These are phyloP conservation scores for Letharia lupina DNA, from an alignment of 495 filamentous ascomycete species.

Conservation along the genomic window DNA sequence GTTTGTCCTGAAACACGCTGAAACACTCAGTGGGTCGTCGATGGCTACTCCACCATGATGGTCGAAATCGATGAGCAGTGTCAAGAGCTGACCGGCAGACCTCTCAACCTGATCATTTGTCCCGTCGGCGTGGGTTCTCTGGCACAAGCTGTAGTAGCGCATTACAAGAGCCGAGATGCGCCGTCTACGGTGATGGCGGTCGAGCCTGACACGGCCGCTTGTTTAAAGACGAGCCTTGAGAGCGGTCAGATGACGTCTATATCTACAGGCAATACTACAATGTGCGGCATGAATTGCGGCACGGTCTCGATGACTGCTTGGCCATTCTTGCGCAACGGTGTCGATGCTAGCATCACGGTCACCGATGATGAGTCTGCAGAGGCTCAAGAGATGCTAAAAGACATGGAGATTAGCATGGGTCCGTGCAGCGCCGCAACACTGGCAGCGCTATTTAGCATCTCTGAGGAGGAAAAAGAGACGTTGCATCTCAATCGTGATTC, in stretches of 20 bases:
- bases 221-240: constrained; percentile 44
- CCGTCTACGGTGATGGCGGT: constrained; percentile 44
- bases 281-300: constrained; percentile 62
- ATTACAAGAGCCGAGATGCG: constrained; percentile 41
- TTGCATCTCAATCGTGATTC: constrained; percentile 36
- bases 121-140: constrained; percentile 61
- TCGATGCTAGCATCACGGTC: constrained; percentile 51
- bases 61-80: constrained; percentile 52
- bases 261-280: constrained; percentile 48
- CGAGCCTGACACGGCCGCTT: constrained; percentile 56
- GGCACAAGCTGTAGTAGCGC: constrained; percentile 49
- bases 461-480: constrained; percentile 23
- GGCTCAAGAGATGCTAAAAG: constrained; percentile 42
- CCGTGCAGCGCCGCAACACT: constrained; percentile 58
- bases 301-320: constrained; percentile 56
- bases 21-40: constrained; percentile 51
- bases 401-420: constrained; percentile 41
- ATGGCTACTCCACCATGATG: constrained; percentile 65
- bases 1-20: neutral
- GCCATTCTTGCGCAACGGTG: constrained; percentile 44
- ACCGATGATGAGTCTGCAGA: constrained; percentile 47
- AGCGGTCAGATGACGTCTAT: constrained; percentile 38
- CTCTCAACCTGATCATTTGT: constrained; percentile 35
- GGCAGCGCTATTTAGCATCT: constrained; percentile 45
- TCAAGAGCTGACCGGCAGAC: neutral